phyloP scores from a whole-genome alignment of 768 basidiomycete genomes.

The Tulasnella sp. region DNA sequence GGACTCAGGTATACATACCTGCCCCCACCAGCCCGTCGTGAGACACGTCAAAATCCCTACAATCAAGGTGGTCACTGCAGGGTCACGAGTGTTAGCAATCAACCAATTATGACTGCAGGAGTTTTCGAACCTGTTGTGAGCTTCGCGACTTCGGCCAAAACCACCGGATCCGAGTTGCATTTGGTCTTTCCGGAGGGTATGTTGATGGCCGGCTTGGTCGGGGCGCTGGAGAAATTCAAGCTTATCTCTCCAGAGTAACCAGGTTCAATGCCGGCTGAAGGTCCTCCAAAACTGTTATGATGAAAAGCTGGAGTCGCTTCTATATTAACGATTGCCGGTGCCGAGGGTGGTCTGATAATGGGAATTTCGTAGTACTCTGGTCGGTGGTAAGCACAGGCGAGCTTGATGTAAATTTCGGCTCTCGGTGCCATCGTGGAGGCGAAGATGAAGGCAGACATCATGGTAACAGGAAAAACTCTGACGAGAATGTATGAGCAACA shows the following conservation, averaged over 20 bases:
- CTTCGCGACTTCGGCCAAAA: slow-evolving; percentile 60
- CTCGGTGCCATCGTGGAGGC: slow-evolving; percentile 54
- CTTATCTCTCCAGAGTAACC: neutral
- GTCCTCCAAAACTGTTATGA: neutral
- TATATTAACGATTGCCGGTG: neutral
- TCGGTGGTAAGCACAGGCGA: slow-evolving; percentile 56
- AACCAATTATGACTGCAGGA: slow-evolving; percentile 21
- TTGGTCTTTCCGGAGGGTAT: slow-evolving; percentile 19
- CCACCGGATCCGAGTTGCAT: slow-evolving; percentile 59
- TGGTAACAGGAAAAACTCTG: slow-evolving; percentile 49
- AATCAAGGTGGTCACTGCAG: slow-evolving; percentile 45
- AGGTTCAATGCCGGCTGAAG: neutral
- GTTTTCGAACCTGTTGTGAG: slow-evolving; percentile 44
- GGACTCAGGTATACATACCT: neutral
- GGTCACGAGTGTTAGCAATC: neutral
- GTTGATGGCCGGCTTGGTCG: neutral
- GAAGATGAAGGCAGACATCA: slow-evolving; percentile 44
- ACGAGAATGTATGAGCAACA: neutral
- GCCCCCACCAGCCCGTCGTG: slow-evolving; percentile 78
- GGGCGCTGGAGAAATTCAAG: neutral
- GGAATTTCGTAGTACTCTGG: slow-evolving; percentile 35
- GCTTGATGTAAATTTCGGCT: slow-evolving; percentile 60
- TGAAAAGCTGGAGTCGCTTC: neutral
- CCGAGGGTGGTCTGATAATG: neutral
- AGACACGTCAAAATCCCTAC: slow-evolving; percentile 66